Evolutionary conservation across 257 asterid species (phyloP).

Genomic region (Datura wrightii): DNA sequence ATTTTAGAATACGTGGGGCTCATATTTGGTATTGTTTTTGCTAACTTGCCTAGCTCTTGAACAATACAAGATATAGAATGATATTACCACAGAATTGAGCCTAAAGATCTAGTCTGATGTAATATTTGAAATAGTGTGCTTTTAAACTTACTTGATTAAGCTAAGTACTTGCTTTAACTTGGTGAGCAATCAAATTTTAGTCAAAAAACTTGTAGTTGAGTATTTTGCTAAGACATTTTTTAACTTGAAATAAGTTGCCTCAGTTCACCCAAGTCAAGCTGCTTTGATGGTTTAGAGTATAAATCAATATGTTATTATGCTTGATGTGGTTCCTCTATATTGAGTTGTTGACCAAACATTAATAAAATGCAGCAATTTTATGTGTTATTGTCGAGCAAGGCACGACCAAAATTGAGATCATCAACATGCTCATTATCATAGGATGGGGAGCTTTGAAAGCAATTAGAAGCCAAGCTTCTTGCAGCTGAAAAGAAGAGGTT

Average conservation of each 20-base stretch:
- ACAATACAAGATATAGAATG: not conserved
- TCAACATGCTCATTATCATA: constrained; percentile 24
- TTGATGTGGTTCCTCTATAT: not conserved
- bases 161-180: constrained; percentile 3
- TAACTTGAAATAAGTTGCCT: constrained; percentile 20
- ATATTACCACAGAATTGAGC: not conserved
- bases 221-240: not conserved
- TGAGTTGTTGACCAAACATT: not conserved
- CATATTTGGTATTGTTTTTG: not conserved
- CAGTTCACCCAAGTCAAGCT: not conserved
- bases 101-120: not conserved
- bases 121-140: constrained; percentile 15
- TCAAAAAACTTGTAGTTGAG: not conserved
- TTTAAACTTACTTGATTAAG: not conserved
- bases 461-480: constrained; percentile 42
- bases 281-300: constrained; percentile 4
- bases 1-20: not conserved
- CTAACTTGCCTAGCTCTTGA: not conserved
- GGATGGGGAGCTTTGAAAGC: constrained; percentile 37
- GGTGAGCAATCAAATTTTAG: not conserved
- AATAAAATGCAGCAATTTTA: constrained; percentile 42
- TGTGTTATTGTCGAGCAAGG: constrained; percentile 40
- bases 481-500: constrained; percentile 52
- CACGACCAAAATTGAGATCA: constrained; percentile 33
- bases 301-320: constrained; percentile 10